These are phyloP conservation scores for Candida sanyaensis DNA, from an alignment of 1,139 yeast genomes.

Conservation along the genomic window DNA sequence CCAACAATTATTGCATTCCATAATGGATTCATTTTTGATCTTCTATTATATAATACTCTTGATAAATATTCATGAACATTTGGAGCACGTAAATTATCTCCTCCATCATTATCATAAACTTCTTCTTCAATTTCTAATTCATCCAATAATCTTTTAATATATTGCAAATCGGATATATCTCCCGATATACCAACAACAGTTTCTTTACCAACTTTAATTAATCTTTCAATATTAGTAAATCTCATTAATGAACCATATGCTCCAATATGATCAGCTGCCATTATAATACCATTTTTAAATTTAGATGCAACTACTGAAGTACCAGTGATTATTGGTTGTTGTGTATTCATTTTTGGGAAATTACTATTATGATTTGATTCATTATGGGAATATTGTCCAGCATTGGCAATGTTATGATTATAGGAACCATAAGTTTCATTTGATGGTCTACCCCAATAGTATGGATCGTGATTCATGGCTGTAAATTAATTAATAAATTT, in stretches of 20 bases:
- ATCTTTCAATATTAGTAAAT: slow-evolving; percentile 81
- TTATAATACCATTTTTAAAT: slow-evolving; percentile 83
- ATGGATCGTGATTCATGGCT: slow-evolving; percentile 92
- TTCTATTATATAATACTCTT: slow-evolving; percentile 79
- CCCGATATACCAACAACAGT: slow-evolving; percentile 95
- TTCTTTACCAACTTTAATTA: slow-evolving; percentile 77
- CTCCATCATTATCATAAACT: slow-evolving; percentile 78
- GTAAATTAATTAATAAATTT: not conserved
- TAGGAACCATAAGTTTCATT: slow-evolving; percentile 80
- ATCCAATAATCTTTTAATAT: slow-evolving; percentile 71
- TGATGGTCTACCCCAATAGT: slow-evolving; percentile 93
- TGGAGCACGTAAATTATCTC: slow-evolving; percentile 73
- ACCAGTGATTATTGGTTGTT: slow-evolving; percentile 94
- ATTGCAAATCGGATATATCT: slow-evolving; percentile 92
- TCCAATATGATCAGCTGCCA: slow-evolving; percentile 95
- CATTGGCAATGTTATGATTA: slow-evolving; percentile 68
- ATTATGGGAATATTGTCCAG: slow-evolving; percentile 20
- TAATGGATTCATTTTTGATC: slow-evolving; percentile 91
- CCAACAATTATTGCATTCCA: slow-evolving; percentile 96
- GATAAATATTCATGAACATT: slow-evolving; percentile 88
- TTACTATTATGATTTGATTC: slow-evolving; percentile 19
- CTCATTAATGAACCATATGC: slow-evolving; percentile 91
- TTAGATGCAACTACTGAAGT: slow-evolving; percentile 92
- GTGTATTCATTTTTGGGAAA: slow-evolving; percentile 83
- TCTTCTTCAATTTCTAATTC: slow-evolving; percentile 75